Base-by-base conservation (phyloP, 2,329 filamentous ascomycete genomes). In the Leptographium radiaticola region DNA sequence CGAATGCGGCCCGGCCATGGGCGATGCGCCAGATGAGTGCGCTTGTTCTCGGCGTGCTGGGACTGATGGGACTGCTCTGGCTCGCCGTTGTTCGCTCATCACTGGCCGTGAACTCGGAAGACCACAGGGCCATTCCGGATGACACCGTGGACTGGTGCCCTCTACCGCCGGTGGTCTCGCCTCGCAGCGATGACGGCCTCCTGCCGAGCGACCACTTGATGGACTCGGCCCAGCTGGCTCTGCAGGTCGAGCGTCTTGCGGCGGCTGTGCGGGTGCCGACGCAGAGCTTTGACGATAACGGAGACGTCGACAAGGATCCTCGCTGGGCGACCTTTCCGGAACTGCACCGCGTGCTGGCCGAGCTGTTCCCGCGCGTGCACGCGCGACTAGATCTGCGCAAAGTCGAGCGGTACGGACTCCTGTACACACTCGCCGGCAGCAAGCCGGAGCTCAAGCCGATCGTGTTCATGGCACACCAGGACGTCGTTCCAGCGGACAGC, bases 401-500 rank as follows among this genome's bases (percentile, higher is more conserved):
- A 55, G 65, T 81, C 59, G 83, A 83, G 61, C 76, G 71, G 1
- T 76, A 82, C 61, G 79, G 75, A 3, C 67, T 82, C 51, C 60
- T 83, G 34, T 81, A 75, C 62, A 81, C 77, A 4, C 79, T 78
- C 74, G 56, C 72, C 42, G 80, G 80, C 3, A 70, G 67, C 9
- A 67, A 80, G 40, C 55, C 63, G 4, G 62, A 61, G 1, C 63
- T 80, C 38, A 79, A 77, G 62, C 79, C 80, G 0, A 73, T 75
- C 5, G 64, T 83, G 10, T 66, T 84, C 45, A 77, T 81, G 71
- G 80, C 79, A 1, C 80, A 84, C 62, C 78, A 82, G 61, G 81
- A 84, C 61, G 78, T 81, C 8, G 80, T 84, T 2, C 79, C 79
- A 2, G 78, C 80, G 0, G 70, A 70, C 4, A 67, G 71, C 4